phyloP scores from a whole-genome alignment of 805 yeast species.

The Starmera pachycereana region DNA sequence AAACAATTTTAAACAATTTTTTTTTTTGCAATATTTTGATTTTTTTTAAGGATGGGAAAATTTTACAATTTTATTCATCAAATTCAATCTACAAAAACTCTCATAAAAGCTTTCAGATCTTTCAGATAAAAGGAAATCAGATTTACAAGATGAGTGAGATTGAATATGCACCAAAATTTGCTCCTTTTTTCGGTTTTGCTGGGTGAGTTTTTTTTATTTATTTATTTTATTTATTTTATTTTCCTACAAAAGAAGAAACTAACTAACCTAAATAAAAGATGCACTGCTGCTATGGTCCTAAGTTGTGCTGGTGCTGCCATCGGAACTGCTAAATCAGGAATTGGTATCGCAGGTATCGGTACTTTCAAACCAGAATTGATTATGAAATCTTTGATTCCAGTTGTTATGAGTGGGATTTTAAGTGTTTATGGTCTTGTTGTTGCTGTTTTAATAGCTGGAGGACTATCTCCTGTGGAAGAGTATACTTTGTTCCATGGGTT shows the following conservation, averaged over 20 bases:
- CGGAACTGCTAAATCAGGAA: conserved; percentile 97
- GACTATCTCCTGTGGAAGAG: conserved; percentile 63
- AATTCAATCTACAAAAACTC: too few relatives aligned
- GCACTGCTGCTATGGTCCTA: conserved; percentile 84
- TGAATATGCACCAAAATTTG: conserved; percentile 81
- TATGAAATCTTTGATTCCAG: conserved; percentile 94
- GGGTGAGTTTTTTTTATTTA: conserved; percentile 46
- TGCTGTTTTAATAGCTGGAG: conserved; percentile 90
- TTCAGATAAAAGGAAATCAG: too few relatives aligned
- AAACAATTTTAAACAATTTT: too few relatives aligned
- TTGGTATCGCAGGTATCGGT: conserved; percentile 97
- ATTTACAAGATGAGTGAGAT: conserved; percentile 4
- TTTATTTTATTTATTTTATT: not conserved
- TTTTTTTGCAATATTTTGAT: too few relatives aligned
- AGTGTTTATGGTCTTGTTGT: conserved; percentile 97
- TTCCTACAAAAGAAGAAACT: not conserved
- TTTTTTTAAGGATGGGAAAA: too few relatives aligned
- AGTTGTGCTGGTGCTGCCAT: conserved; percentile 98
- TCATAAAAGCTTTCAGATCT: too few relatives aligned
- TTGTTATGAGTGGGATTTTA: conserved; percentile 94
- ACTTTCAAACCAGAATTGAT: conserved; percentile 94
- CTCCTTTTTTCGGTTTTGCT: conserved; percentile 96
- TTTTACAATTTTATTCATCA: too few relatives aligned
- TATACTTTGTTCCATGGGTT: conserved; percentile 93
- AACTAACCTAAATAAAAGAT: conserved; percentile 22